Conservation (phyloP, 2,329 filamentous ascomycete genomes). For the Daldinia sp. region DNA sequence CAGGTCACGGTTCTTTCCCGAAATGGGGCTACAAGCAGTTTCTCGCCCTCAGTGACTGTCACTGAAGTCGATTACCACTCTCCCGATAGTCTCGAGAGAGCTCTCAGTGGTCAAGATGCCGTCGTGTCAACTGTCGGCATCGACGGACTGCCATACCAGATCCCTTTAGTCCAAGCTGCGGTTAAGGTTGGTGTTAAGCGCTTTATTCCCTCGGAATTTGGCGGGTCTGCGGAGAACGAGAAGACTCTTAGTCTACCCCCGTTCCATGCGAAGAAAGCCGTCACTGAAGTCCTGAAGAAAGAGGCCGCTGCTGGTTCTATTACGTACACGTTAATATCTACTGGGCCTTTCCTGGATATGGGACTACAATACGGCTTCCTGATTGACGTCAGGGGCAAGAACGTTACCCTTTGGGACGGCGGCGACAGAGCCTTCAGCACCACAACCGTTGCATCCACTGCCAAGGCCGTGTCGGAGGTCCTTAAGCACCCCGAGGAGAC, state of each 20-base stretch:
- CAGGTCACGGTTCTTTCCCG: slow-evolving; percentile 64
- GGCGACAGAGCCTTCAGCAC: slow-evolving; percentile 56
- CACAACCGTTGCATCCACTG: slow-evolving; percentile 57
- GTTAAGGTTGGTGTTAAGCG: slow-evolving; percentile 67
- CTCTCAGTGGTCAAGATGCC: slow-evolving; percentile 65
- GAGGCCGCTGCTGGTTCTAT: slow-evolving; percentile 32
- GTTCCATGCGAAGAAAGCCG: slow-evolving; percentile 33
- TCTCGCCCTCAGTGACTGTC: slow-evolving; percentile 51
- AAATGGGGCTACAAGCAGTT: slow-evolving; percentile 48
- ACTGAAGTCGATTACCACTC: slow-evolving; percentile 57
- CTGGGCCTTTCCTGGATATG: slow-evolving; percentile 50
- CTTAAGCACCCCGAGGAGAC: slow-evolving; percentile 57
- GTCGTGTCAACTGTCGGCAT: slow-evolving; percentile 58
- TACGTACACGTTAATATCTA: slow-evolving; percentile 49
- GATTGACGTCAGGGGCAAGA: slow-evolving; percentile 31
- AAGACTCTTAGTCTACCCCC: slow-evolving; percentile 30
- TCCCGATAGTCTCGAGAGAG: slow-evolving; percentile 55
- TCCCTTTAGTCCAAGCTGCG: slow-evolving; percentile 64
- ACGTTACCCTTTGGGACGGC: slow-evolving; percentile 57
- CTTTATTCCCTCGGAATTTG: slow-evolving; percentile 69
- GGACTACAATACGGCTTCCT: slow-evolving; percentile 29
- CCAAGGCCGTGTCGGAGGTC: slow-evolving; percentile 56
- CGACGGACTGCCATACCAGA: slow-evolving; percentile 51
- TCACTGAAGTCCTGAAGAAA: slow-evolving; percentile 31
- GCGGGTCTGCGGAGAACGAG: slow-evolving; percentile 46